Evolutionary conservation across 805 yeast species (phyloP).

Genomic region (Clavispora santaluciae): DNA sequence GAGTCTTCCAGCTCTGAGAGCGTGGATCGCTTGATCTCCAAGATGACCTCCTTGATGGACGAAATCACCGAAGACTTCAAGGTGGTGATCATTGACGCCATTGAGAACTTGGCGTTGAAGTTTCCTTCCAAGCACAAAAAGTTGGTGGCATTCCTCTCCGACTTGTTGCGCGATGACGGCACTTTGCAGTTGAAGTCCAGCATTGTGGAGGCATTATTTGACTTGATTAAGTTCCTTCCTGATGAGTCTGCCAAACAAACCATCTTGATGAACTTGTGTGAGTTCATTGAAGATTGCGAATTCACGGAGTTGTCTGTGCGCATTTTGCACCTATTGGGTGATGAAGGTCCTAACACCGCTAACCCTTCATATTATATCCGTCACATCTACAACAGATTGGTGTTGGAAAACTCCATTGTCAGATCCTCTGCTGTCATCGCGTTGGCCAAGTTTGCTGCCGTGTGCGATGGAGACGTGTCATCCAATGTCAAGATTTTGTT

Average conservation of each 20-base stretch:
- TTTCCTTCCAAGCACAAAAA: conserved; percentile 88
- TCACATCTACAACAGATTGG: conserved; percentile 95
- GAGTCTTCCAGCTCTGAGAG: conserved; percentile 44
- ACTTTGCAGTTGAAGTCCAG: conserved; percentile 79
- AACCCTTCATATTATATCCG: conserved; percentile 90
- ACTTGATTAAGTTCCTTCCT: conserved; percentile 82
- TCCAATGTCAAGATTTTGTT: conserved; percentile 71
- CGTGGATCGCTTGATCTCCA: conserved; percentile 84
- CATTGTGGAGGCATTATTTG: conserved; percentile 89
- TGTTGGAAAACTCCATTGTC: conserved; percentile 89
- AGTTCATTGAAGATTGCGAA: conserved; percentile 97
- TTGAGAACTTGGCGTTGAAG: conserved; percentile 84
- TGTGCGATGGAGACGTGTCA: conserved; percentile 62
- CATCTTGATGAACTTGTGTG: conserved; percentile 87
- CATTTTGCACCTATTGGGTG: conserved; percentile 85
- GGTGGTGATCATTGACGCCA: conserved; percentile 90
- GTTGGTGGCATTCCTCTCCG: conserved; percentile 77
- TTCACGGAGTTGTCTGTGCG: conserved; percentile 91
- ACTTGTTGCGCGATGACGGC: conserved; percentile 86
- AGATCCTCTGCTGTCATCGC: conserved; percentile 95
- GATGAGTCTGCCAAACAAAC: conserved; percentile 62
- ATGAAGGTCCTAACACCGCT: conserved; percentile 84
- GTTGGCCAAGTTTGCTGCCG: conserved; percentile 81
- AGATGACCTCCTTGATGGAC: conserved; percentile 82
- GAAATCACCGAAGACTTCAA: conserved; percentile 96